Conservation (phyloP, 1,139 yeast genomes). For the Diutina catenulata region DNA sequence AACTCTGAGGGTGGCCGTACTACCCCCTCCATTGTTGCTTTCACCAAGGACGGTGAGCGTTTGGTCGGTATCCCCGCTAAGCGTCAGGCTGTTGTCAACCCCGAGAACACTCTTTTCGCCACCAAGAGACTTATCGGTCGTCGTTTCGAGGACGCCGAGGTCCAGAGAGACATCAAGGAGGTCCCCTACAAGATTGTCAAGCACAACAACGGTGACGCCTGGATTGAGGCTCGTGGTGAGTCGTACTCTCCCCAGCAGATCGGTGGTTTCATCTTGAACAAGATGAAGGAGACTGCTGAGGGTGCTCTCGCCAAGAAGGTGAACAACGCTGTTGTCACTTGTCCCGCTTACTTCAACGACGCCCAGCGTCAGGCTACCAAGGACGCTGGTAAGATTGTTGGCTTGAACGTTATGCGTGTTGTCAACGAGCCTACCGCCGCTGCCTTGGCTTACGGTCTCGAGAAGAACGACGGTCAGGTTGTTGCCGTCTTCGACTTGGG, state of each 20-base stretch:
- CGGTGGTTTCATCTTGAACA: conserved; percentile 93
- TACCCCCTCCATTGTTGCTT: conserved; percentile 97
- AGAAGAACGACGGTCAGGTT: conserved; percentile 60
- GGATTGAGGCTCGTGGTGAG: conserved; percentile 96
- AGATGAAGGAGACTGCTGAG: conserved; percentile 97
- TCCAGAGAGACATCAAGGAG: conserved; percentile 91
- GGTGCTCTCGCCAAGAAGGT: conserved; percentile 76
- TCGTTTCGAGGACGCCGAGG: conserved; percentile 91
- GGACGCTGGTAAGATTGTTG: conserved; percentile 97
- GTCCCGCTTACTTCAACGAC: conserved; percentile 96
- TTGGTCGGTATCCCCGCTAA: conserved; percentile 97
- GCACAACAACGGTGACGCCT: conserved; percentile 96
- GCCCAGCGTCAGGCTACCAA: conserved; percentile 98
- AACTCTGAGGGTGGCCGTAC: conserved; percentile 99
- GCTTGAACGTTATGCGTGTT: conserved; percentile 90
- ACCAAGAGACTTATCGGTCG: conserved; percentile 98
- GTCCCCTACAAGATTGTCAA: conserved; percentile 96
- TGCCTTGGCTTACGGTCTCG: conserved; percentile 94
- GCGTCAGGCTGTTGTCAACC: conserved; percentile 98
- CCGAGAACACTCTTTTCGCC: conserved; percentile 94
- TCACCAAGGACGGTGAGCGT: conserved; percentile 88
- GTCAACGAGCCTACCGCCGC: conserved; percentile 99
- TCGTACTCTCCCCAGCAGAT: conserved; percentile 93
- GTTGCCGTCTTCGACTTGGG: conserved; percentile 83
- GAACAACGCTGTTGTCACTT: conserved; percentile 86